A percentile compares a stretch with the other conserved stretches of the same genome.
phyloP scores from a whole-genome alignment of 345 rosid genomes.

The Citrus sinensis region DVS_A1.0 CM039164.1:20365501-20366000 shows the following conservation, averaged over 20 bases:
- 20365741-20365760: not conserved
- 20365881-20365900: constrained; percentile 91
- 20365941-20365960: constrained; percentile 69
- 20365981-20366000: constrained; percentile 95
- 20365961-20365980: constrained; percentile 86
- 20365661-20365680: not conserved
- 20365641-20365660: too few relatives aligned
- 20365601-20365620: too few relatives aligned
- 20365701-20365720: not conserved
- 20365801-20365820: not conserved
- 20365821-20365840: not conserved
- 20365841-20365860: not conserved
- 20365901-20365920: constrained; percentile 70
- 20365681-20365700: not conserved
- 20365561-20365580: not conserved
- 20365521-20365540: not conserved
- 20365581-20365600: not conserved
- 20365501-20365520: not conserved
- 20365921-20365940: constrained; percentile 97
- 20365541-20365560: not conserved
- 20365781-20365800: not conserved
- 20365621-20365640: not conserved
- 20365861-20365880: constrained; percentile 85
- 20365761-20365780: constrained; percentile 1
- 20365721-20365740: not conserved